Conservation (phyloP, 371 early-diverging fungal species). For the Mycotypha africana region DNA sequence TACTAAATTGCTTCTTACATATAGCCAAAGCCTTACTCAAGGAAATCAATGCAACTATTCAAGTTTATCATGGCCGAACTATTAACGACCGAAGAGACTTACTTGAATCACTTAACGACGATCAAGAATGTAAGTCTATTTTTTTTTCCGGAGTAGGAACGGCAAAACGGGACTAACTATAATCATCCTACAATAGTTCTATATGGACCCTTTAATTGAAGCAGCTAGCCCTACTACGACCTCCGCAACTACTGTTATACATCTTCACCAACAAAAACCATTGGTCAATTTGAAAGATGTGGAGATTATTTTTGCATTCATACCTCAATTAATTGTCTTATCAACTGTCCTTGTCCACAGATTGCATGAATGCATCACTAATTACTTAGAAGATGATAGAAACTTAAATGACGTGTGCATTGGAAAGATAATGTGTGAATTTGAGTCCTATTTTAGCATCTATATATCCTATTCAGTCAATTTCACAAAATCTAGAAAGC, state of each 20-base stretch:
- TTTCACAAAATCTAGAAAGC: constrained; percentile 20
- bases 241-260: no score
- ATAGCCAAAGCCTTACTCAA: constrained; percentile 5
- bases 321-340: constrained; percentile 23
- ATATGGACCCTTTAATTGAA: constrained; percentile 31
- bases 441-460: constrained; percentile 23
- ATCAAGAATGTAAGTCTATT: constrained; percentile 20
- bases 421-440: constrained; percentile 24
- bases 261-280: no score
- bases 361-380: constrained; percentile 5
- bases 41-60: constrained; percentile 20
- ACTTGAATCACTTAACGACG: constrained; percentile 23
- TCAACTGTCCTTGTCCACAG: constrained; percentile 16
- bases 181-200: constrained; percentile 11
- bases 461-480: constrained; percentile 30
- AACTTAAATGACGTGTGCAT: constrained; percentile 1
- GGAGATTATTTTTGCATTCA: constrained; percentile 28
- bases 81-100: constrained; percentile 32
- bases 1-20: background rate
- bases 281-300: constrained; percentile 22
- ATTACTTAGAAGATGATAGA: constrained; percentile 3
- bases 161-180: background rate
- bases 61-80: constrained; percentile 29
- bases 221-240: constrained; percentile 8
- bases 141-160: background rate